These are phyloP conservation scores for Setaria viridis DNA, from an alignment of 202 grass and related monocot genomes.

Conservation along the genomic window DNA sequence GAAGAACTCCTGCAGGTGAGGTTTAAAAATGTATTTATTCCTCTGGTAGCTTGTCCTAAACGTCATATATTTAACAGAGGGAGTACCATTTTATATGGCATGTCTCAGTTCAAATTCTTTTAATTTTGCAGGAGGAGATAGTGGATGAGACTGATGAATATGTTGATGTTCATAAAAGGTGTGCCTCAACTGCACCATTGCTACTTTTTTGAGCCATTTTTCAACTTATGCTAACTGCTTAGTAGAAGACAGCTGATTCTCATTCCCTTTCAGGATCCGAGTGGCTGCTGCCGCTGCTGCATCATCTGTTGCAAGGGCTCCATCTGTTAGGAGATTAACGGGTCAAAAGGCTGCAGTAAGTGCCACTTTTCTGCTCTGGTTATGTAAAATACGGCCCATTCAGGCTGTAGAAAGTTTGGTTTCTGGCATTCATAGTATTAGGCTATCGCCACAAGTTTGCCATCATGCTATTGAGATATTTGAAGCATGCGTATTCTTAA, in stretches of 20 bases:
- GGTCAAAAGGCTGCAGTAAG: conserved; percentile 81
- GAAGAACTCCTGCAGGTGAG: conserved; percentile 97
- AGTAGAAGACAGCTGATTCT: conserved; percentile 35
- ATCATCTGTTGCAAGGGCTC: conserved; percentile 91
- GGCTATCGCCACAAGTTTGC: neutral
- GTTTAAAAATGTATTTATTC: conserved; percentile 23
- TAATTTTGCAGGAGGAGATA: conserved; percentile 86
- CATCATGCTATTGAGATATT: neutral
- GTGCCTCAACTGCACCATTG: conserved; percentile 31
- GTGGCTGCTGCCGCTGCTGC: conserved; percentile 95
- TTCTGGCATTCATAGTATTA: conserved; percentile 1
- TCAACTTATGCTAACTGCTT: neutral
- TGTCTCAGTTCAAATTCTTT: conserved; percentile 12
- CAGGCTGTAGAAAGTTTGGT: neutral
- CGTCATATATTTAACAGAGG: neutral
- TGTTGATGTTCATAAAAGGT: conserved; percentile 99
- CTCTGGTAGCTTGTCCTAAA: neutral
- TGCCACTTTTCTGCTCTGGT: conserved; percentile 33
- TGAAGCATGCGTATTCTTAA: neutral
- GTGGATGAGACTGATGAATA: conserved; percentile 98
- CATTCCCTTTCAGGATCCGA: conserved; percentile 68
- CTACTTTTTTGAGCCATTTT: conserved; percentile 18
- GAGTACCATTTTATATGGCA: conserved; percentile 2
- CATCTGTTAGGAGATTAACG: conserved; percentile 81
- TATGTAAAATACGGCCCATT: neutral